Percentiles rank a stretch among this genome's conserved stretches.
phyloP scores from a whole-genome alignment of 345 rosid species.

The Balakata baccata region DNA sequence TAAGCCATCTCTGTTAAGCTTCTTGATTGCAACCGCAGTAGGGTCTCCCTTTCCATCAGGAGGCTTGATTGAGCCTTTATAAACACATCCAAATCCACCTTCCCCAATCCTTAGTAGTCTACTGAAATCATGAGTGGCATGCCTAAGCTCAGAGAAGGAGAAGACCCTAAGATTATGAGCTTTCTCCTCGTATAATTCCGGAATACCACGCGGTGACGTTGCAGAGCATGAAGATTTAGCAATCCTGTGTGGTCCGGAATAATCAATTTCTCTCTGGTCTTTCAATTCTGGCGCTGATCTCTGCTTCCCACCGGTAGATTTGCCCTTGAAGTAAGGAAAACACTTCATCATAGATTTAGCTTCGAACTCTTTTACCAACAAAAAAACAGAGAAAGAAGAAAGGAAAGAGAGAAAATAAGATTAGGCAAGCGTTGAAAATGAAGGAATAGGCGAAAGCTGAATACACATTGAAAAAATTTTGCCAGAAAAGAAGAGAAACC shows the following conservation, averaged over 20 bases:
- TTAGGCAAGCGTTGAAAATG: not conserved
- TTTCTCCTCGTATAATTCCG: slow-evolving; percentile 60
- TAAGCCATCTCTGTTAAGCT: slow-evolving; percentile 62
- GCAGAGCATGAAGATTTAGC: slow-evolving; percentile 46
- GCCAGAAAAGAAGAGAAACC: too few relatives aligned
- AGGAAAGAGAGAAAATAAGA: not conserved
- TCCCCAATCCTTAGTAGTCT: slow-evolving; percentile 71
- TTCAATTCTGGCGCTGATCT: slow-evolving; percentile 54
- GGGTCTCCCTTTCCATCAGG: slow-evolving; percentile 45
- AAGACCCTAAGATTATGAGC: slow-evolving; percentile 65
- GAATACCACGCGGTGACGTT: slow-evolving; percentile 58
- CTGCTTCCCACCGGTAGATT: slow-evolving; percentile 33
- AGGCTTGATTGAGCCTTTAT: slow-evolving; percentile 55
- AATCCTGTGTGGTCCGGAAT: slow-evolving; percentile 23
- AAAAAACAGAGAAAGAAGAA: too few relatives aligned
- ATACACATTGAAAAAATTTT: not conserved
- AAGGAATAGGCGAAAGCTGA: not conserved
- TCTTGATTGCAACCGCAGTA: slow-evolving; percentile 66
- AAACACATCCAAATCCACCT: slow-evolving; percentile 87
- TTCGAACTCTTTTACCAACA: too few relatives aligned
- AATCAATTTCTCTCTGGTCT: slow-evolving; percentile 17
- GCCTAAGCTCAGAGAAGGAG: slow-evolving; percentile 61
- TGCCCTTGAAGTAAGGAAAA: slow-evolving; percentile 51
- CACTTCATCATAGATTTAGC: slow-evolving; percentile 40
- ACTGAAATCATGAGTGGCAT: slow-evolving; percentile 63